Base-by-base conservation (phyloP, 225 moss, liverwort and hornwort genomes). In the Physcomitrellopsis africana region DNA sequence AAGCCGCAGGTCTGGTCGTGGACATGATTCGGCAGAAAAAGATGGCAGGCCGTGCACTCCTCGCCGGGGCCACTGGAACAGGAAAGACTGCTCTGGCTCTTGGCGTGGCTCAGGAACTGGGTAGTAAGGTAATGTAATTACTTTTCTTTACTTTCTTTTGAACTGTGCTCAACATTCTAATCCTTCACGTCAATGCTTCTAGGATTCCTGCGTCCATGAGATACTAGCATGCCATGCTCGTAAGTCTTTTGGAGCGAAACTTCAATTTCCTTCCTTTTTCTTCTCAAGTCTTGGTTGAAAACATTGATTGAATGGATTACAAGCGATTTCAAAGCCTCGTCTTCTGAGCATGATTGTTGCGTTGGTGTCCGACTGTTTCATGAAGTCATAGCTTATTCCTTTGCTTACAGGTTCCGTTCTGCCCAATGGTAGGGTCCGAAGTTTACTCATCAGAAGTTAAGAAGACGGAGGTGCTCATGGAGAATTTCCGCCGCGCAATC, bases 1-100 rank as follows among this genome's bases (percentile, higher is more conserved):
- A 94, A 78, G 97, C 94, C 45, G 97, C 92, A 1, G 94, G 97
- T n/a, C 74, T 97, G 55, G 93, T 94, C 0, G 93, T 97, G 70
- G 94, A 97, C 74, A 97, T 97, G 94, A 97, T 97, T 67, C 91
- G 94, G 54, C 94, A 94, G 80, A 97, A 93, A 85, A 97, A 97
- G 82, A 97, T 97, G 97, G 97, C 94, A 15, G 94, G 97, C 65
- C 91, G 94, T 51, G 94, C 94, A 9, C 89, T 97, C 14, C 90
- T 97, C 9, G 97, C 94, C 0, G 93, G 97, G 52, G 93, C 97
- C 22, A 94, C 94, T 16, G 97, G 94, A 60, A 97, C 94, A 37
- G 94, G 97, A 18, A 97, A 97, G 81, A 97, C 97, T 41, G 94
- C 97, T 20, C 85, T 97, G 71, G n/a, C n/a, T n/a, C n/a, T n/a